These are phyloP conservation scores for Tetrastigma voinierianum DNA, from an alignment of 164 flowering plant species.

Conservation along the genomic window DNA sequence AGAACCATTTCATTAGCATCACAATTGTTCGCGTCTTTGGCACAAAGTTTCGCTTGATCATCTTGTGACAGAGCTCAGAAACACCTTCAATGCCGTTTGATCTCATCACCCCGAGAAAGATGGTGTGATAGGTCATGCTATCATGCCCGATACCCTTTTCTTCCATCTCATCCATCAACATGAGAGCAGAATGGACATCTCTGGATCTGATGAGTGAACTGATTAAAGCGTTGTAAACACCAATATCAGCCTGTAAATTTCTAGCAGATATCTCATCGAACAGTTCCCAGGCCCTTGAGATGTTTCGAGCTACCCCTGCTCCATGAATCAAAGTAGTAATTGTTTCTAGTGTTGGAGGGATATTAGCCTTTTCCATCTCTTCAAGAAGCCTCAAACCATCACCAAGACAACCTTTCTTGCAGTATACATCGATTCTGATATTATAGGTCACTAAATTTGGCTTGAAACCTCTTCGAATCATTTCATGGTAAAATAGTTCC, in stretches of 20 bases:
- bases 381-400: constrained; percentile 61
- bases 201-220: constrained; percentile 39
- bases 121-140: constrained; percentile 61
- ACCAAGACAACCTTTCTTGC: constrained; percentile 59
- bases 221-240: constrained; percentile 72
- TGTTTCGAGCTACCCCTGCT: constrained; percentile 60
- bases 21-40: constrained; percentile 75
- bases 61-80: constrained; percentile 42
- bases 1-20: constrained; percentile 76
- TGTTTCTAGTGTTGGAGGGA: constrained; percentile 53
- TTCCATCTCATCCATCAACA: constrained; percentile 76
- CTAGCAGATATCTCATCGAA: constrained; percentile 57
- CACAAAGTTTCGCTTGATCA: constrained; percentile 50
- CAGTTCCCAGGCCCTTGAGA: constrained; percentile 43
- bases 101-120: constrained; percentile 58
- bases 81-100: constrained; percentile 42
- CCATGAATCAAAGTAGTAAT: constrained; percentile 84
- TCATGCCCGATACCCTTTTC: constrained; percentile 50
- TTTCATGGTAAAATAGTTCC: constrained; percentile 82
- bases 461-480: constrained; percentile 71
- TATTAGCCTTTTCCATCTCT: constrained; percentile 56
- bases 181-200: constrained; percentile 45
- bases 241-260: constrained; percentile 51
- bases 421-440: constrained; percentile 78
- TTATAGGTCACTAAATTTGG: constrained; percentile 56